A percentile compares a stretch with the other conserved stretches of the same genome.
phyloP scores from a whole-genome alignment of 306 rosid genomes.

The Ceratonia siliqua region DNA sequence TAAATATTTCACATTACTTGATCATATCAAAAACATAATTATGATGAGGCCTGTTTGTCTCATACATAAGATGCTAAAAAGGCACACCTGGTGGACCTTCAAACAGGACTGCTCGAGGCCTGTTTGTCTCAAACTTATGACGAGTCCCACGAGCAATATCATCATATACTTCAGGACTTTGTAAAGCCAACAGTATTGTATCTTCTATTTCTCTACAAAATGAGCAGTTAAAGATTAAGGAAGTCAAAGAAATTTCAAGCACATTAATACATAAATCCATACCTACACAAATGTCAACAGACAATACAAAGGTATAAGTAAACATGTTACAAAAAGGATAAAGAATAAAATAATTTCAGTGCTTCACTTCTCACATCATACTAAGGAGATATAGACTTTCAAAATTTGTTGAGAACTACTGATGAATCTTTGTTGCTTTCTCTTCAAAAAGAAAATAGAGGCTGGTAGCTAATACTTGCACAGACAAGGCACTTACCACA shows the following conservation, averaged over 20 bases:
- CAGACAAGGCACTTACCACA: neutral
- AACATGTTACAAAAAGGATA: conserved; percentile 21
- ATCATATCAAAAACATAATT: neutral
- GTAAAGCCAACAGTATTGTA: conserved; percentile 79
- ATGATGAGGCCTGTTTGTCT: too few species aligned
- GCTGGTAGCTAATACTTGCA: conserved; percentile 14
- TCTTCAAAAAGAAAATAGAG: neutral
- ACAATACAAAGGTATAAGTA: neutral
- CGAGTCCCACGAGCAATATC: conserved; percentile 86
- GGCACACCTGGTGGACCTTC: conserved; percentile 94
- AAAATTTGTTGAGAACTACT: conserved; percentile 20
- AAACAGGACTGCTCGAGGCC: conserved; percentile 92
- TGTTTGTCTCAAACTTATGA: conserved; percentile 79
- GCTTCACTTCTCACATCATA: neutral
- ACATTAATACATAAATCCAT: conserved; percentile 1
- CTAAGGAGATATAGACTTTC: neutral
- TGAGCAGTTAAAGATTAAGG: conserved; percentile 15
- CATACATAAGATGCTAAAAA: neutral
- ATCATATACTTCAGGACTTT: conserved; percentile 82
- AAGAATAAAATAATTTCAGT: neutral
- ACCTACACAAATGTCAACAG: neutral
- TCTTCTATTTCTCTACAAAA: conserved; percentile 81
- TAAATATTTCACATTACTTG: conserved; percentile 17
- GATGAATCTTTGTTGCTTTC: neutral
- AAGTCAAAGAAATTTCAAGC: conserved; percentile 12